Base-by-base conservation (phyloP, 352 stramenopile species). In the Paralagenidium karlingii region DNA sequence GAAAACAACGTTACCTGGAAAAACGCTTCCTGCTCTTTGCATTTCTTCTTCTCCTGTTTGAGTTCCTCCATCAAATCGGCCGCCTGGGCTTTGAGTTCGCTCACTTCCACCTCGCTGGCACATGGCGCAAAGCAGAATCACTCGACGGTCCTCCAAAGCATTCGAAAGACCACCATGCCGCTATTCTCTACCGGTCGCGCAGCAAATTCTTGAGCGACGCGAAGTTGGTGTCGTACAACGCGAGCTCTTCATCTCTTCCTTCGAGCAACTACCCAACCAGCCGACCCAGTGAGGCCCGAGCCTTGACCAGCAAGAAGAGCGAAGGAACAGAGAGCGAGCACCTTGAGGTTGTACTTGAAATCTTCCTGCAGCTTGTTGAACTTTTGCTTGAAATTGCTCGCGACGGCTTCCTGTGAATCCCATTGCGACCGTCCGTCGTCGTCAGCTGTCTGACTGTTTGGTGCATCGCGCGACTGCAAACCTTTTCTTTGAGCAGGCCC, bases 311-410 rank as follows among this genome's bases (percentile, higher is more conserved):
- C 30, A 36, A 3, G 19, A 16, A 36, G 30, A 36, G 7, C 30
- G 19, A 22, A 16, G 19, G 19, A 36, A 8, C 3, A 36, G 30
- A 30, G 5, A 8, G 3, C 8, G 9, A n/a, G 12, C 24, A 53
- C 53, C 62, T 90, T 90, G 31, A 96, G 58, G 47, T 96, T 95
- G 63, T 94, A 95, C 51, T 91, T 85, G 68, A 95, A 96, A 53
- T 96, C 84, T 40, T 94, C 82, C 46, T 92, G 81, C 20, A 96
- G 55, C 47, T 94, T 93, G 45, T 40, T 57, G 13, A 94, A 75
- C 53, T 82, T 75, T 40, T 80, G 58, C 52, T 81, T 87, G 50
- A 76, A 74, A 8, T 53, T 47, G 6, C 50, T 54, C 18, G 49
- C 54, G 1, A 60, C 54, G 2, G 44, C 45, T 21, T 84, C 70